A percentile compares a stretch with the other conserved stretches of the same genome.
Evolutionary conservation across 1,284 basidiomycete species (phyloP).

Genomic region (Agaricales sp.): DNA sequence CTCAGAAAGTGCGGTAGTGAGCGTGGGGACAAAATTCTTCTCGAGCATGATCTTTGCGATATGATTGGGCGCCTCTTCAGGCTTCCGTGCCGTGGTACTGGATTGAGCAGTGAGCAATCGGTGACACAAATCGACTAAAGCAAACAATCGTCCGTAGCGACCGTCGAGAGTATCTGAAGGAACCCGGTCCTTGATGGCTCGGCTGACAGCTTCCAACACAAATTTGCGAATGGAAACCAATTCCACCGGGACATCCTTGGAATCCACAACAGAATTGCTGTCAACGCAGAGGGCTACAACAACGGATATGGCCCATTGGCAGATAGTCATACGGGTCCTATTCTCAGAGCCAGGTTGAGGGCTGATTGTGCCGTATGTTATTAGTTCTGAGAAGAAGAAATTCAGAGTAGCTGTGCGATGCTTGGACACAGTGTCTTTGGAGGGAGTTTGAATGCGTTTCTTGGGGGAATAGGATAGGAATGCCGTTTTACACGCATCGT

Average conservation of each 20-base stretch:
- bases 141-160: conserved; percentile 84
- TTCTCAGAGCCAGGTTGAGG: conserved; percentile 42
- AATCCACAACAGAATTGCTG: conserved; percentile 50
- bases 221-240: conserved; percentile 82
- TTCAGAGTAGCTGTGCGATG: conserved; percentile 59
- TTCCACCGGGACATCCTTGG: conserved; percentile 71
- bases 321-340: conserved; percentile 53
- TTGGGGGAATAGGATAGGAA: conserved; percentile 77
- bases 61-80: conserved; percentile 71
- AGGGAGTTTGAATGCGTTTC: conserved; percentile 49
- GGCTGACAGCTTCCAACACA: conserved; percentile 82
- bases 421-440: conserved; percentile 48
- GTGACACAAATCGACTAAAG: conserved; percentile 82
- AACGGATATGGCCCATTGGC: conserved; percentile 88
- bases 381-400: conserved; percentile 69
- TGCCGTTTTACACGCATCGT: conserved; percentile 82
- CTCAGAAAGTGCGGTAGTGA: conserved; percentile 87
- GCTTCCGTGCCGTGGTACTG: conserved; percentile 46
- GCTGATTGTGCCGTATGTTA: conserved; percentile 68
- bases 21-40: conserved; percentile 87
- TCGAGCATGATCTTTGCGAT: conserved; percentile 98
- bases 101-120: conserved; percentile 79
- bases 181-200: conserved; percentile 77
- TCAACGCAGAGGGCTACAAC: conserved; percentile 90
- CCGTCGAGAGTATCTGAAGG: conserved; percentile 59